A percentile compares a stretch with the other conserved stretches of the same genome.
Conservation (phyloP, 805 yeast species). For the Cyberlindnera xylosilytica region DNA sequence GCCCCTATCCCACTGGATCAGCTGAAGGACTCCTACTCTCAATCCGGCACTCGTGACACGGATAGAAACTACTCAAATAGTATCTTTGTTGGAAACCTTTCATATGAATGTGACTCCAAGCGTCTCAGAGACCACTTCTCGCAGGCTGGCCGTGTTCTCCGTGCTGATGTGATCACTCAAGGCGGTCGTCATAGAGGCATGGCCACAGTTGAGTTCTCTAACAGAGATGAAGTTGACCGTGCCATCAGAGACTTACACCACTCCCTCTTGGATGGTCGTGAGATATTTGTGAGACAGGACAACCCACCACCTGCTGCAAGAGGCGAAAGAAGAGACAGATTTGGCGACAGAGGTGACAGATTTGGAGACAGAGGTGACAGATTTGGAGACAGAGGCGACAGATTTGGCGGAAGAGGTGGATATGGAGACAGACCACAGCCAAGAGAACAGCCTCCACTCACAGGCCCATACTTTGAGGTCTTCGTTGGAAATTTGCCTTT, state of each 20-base stretch:
- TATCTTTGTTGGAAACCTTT: constrained; percentile 70
- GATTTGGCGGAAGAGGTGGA: constrained; percentile 18
- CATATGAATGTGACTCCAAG: constrained; percentile 57
- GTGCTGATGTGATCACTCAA: constrained; percentile 79
- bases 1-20: constrained; percentile 24
- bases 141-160: constrained; percentile 60
- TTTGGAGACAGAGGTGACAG: constrained; percentile 9
- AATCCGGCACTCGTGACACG: constrained; percentile 32
- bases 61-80: constrained; percentile 66
- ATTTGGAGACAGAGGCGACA: constrained; percentile 9
- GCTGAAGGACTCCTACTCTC: constrained; percentile 28
- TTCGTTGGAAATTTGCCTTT: constrained; percentile 83
- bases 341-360: constrained; percentile 9
- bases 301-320: constrained; percentile 66
- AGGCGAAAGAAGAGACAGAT: constrained; percentile 9
- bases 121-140: constrained; percentile 60
- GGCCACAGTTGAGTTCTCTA: constrained; percentile 85
- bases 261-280: constrained; percentile 64
- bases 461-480: constrained; percentile 44
- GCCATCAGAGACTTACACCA: constrained; percentile 74
- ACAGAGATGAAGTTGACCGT: constrained; percentile 57
- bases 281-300: constrained; percentile 86
- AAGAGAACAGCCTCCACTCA: constrained; percentile 10
- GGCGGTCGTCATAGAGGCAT: constrained; percentile 83
- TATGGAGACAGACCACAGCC: constrained; percentile 20